phyloP scores from a whole-genome alignment of 208 protist species.

The Leishmania aethiopica region DNA sequence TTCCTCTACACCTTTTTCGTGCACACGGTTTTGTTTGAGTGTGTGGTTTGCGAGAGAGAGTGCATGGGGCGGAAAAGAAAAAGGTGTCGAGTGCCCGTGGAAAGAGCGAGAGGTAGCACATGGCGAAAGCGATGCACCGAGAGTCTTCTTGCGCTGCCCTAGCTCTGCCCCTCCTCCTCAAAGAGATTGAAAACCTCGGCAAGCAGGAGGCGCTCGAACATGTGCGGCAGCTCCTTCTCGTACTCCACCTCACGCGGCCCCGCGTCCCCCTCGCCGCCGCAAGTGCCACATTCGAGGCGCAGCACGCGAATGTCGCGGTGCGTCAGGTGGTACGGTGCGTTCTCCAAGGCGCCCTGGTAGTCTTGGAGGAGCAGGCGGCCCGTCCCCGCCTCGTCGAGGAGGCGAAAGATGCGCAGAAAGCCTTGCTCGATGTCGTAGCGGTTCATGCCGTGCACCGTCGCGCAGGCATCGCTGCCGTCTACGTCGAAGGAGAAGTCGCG shows the following conservation, averaged over 20 bases:
- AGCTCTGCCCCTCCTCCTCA: slow-evolving; percentile 41
- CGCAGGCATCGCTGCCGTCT: slow-evolving; percentile 29
- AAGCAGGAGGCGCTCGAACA: slow-evolving; percentile 80
- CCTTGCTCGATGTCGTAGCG: slow-evolving; percentile 76
- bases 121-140: background rate
- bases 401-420: slow-evolving; percentile 78
- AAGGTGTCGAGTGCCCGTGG: background rate
- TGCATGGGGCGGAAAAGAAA: background rate
- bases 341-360: slow-evolving; percentile 61
- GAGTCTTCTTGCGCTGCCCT: background rate
- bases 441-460: slow-evolving; percentile 85
- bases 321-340: slow-evolving; percentile 85
- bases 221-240: slow-evolving; percentile 63
- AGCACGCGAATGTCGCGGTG: slow-evolving; percentile 76
- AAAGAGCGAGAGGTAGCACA: background rate
- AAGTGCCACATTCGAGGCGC: slow-evolving; percentile 61
- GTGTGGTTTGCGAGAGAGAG: background rate
- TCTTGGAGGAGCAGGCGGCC: slow-evolving; percentile 65
- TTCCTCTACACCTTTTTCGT: background rate
- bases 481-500: slow-evolving; percentile 43
- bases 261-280: slow-evolving; percentile 25
- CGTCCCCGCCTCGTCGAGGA: slow-evolving; percentile 58
- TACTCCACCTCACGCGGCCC: slow-evolving; percentile 61
- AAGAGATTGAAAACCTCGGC: slow-evolving; percentile 73
- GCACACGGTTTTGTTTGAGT: background rate